Conservation (phyloP, 495 filamentous ascomycete species). For the Talaromyces adpressus region DNA sequence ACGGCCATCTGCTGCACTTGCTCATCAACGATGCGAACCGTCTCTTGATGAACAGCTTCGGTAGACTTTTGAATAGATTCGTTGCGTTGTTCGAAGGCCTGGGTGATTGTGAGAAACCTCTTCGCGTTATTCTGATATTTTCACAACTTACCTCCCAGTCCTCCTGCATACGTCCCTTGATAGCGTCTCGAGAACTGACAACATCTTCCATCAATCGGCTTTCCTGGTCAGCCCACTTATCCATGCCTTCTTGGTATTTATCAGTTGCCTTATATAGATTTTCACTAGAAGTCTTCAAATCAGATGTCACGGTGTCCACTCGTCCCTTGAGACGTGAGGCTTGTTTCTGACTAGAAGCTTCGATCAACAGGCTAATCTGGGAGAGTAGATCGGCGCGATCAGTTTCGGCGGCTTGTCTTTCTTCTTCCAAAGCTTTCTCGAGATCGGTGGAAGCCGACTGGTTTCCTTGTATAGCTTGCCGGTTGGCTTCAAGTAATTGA, state of each 20-base stretch:
- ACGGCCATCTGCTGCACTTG: constrained; percentile 79
- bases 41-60: constrained; percentile 85
- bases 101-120: constrained; percentile 19
- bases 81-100: constrained; percentile 75
- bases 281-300: constrained; percentile 53
- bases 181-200: constrained; percentile 58
- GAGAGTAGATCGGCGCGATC: constrained; percentile 68
- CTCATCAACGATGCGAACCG: constrained; percentile 79
- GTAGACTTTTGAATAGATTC: constrained; percentile 72
- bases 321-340: constrained; percentile 61
- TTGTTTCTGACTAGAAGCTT: constrained; percentile 64
- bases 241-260: constrained; percentile 64
- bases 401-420: constrained; percentile 61
- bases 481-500: constrained; percentile 62
- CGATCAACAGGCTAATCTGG: constrained; percentile 71
- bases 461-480: constrained; percentile 58
- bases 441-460: constrained; percentile 57
- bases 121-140: background rate
- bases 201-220: constrained; percentile 63
- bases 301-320: constrained; percentile 51
- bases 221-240: constrained; percentile 66
- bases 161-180: constrained; percentile 76
- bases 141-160: constrained; percentile 69
- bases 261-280: constrained; percentile 55
- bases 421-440: constrained; percentile 66